A percentile compares a stretch with the other conserved stretches of the same genome.
These are phyloP conservation scores for Drechslerella dactyloides DNA, from an alignment of 2,329 filamentous ascomycete genomes.

Conservation along the genomic window DNA sequence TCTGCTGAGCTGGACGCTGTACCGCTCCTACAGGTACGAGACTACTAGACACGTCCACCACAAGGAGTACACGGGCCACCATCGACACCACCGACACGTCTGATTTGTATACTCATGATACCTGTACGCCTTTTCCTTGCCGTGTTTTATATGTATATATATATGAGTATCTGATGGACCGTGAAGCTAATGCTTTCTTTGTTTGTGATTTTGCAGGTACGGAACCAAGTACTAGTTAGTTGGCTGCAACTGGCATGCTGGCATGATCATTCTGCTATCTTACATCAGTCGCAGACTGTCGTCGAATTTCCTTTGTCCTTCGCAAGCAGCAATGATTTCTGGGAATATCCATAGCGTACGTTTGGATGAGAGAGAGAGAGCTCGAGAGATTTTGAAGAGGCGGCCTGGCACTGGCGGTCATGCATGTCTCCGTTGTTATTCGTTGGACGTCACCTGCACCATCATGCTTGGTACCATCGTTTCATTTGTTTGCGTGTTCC, in stretches of 20 bases:
- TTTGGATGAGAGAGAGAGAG: too few species aligned
- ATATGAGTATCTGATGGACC: slow-evolving; percentile 2
- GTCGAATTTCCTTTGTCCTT: slow-evolving; percentile 5
- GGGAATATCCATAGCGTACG: too few species aligned
- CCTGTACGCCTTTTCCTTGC: not conserved
- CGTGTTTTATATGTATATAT: slow-evolving; percentile 12
- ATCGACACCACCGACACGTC: slow-evolving; percentile 48
- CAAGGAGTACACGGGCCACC: slow-evolving; percentile 48
- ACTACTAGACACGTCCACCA: slow-evolving; percentile 37
- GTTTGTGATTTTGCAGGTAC: slow-evolving; percentile 20
- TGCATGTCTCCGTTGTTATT: not conserved
- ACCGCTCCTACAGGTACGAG: slow-evolving; percentile 46
- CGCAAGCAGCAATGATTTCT: not conserved
- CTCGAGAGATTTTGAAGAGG: not conserved
- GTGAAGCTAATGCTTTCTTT: slow-evolving; percentile 32
- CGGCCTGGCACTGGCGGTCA: slow-evolving; percentile 43
- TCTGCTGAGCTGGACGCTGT: slow-evolving; percentile 68
- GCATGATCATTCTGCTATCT: too few species aligned
- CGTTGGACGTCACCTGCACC: not conserved
- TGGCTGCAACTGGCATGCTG: not conserved
- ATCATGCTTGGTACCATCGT: not conserved
- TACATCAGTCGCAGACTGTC: not conserved
- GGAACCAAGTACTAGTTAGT: slow-evolving; percentile 35
- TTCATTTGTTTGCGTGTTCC: not conserved
- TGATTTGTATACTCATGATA: slow-evolving; percentile 15